Conservation (phyloP, 805 yeast genomes). For the Barnettozyma populi region DNA sequence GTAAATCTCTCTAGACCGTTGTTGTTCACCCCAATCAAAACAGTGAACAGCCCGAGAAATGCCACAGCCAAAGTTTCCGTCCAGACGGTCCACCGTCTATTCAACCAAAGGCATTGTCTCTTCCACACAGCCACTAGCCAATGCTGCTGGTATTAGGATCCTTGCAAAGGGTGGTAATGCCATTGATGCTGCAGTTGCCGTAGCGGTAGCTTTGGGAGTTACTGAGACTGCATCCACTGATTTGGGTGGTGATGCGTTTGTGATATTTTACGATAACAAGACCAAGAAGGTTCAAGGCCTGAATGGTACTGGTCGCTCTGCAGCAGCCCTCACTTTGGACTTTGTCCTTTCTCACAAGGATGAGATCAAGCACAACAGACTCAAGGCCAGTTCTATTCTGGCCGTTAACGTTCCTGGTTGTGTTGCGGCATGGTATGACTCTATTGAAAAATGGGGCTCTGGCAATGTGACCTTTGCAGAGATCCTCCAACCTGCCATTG, state of each 20-base stretch:
- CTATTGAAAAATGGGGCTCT: constrained; percentile 66
- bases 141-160: constrained; percentile 64
- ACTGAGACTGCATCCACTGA: constrained; percentile 59
- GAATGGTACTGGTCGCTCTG: constrained; percentile 74
- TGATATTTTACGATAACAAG: constrained; percentile 47
- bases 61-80: constrained; percentile 30
- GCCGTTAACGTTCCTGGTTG: constrained; percentile 75
- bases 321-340: constrained; percentile 44
- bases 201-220: constrained; percentile 49
- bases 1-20: neutral
- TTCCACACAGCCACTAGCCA: constrained; percentile 73
- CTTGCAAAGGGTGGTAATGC: constrained; percentile 70
- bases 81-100: constrained; percentile 70
- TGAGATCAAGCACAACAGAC: constrained; percentile 40
- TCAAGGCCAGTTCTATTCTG: constrained; percentile 48
- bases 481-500: constrained; percentile 59
- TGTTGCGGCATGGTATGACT: constrained; percentile 74
- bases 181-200: constrained; percentile 60
- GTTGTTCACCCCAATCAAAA: neutral
- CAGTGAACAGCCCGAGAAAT: neutral
- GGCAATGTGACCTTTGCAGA: constrained; percentile 56
- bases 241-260: constrained; percentile 67
- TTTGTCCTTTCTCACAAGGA: constrained; percentile 35
- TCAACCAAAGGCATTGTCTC: constrained; percentile 69
- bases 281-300: constrained; percentile 54